phyloP scores from a whole-genome alignment of 2,329 filamentous ascomycete species.

The Epichloe gansuensis region DNA sequence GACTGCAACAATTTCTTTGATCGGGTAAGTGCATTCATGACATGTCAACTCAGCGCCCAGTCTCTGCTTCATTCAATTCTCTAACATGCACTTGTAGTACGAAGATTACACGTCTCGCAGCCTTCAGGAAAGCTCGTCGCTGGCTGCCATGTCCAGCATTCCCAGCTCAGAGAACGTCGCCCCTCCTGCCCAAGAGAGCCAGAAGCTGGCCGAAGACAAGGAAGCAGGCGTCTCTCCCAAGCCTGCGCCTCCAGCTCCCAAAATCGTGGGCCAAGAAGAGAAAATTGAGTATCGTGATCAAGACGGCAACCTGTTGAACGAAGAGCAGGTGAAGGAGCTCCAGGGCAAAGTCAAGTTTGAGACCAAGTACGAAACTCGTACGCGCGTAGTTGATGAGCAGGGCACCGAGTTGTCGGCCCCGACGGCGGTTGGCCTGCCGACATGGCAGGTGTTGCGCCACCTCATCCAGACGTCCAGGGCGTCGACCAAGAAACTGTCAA shows the following conservation, averaged over 20 bases:
- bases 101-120: constrained; percentile 9
- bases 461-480: constrained; percentile 50
- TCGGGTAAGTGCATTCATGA: constrained; percentile 53
- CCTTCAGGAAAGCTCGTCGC: constrained; percentile 12
- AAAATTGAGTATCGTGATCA: constrained; percentile 68
- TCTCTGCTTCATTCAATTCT: background rate
- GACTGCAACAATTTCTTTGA: constrained; percentile 91
- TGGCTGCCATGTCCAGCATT: constrained; percentile 17
- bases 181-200: background rate
- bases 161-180: constrained; percentile 14
- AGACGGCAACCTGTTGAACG: constrained; percentile 80
- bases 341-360: constrained; percentile 92
- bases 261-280: constrained; percentile 53
- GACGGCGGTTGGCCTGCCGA: constrained; percentile 27
- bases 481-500: constrained; percentile 46
- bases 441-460: constrained; percentile 37
- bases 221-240: constrained; percentile 32
- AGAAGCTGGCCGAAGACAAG: background rate
- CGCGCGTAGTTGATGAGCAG: constrained; percentile 64
- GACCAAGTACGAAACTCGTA: constrained; percentile 92
- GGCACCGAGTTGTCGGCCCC: constrained; percentile 61
- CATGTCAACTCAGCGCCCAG: too few species aligned
- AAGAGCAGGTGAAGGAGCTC: constrained; percentile 70
- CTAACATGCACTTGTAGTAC: constrained; percentile 10
- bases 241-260: constrained; percentile 36